Base-by-base conservation (phyloP, 305 asterid species). In the Stenogyne calaminthoides region DNA sequence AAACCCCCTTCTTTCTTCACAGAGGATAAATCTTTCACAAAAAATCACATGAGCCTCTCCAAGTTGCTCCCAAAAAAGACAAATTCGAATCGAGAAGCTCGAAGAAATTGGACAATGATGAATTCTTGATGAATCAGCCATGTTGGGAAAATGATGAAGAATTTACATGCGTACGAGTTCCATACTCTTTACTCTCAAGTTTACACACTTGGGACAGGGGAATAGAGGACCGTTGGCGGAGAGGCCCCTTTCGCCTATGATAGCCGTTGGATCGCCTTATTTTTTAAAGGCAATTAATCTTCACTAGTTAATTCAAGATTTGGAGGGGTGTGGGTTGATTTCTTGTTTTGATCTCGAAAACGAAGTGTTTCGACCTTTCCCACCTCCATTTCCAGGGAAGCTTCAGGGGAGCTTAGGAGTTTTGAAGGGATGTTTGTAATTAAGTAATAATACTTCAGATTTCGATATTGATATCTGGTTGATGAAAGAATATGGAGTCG, bases 401-500 rank as follows among this genome's bases (percentile, higher is more conserved):
- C 25, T 74, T 11, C 70, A 29, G 7, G 80, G 76, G 57, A 84
- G 83, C 61, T 71, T 89, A 12, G 86, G 87, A 0, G 82, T 79
- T 18, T 64, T 78, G 5, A 51, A 72, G 55, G 84, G 67, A 9
- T 72, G 78, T 55, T 60, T 87, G 29, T 74, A 86, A 40, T 22
- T 83, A 6, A 4, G 52, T 46, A 88, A 87, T 11, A 83, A 87
- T 18, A 63, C 77, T 5, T 69, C 79, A 0, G 9, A 71, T 1
- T 27, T 5, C 8, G 85, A 84, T 3, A 73, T 83, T n/a, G 81
- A 64, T 4, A 76, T 88, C 0, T 91, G 93, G 93, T 75, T 81
- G 55, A 84, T 91, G 95, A 87, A 77, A 73, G 87, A 91, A 18
- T 88, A 87, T 1, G 80, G 84, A 51, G 78, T 78, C 0, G 69